Evolutionary conservation across 495 filamentous ascomycete species (phyloP).

Genomic region (Trichocladium antarcticum): DNA sequence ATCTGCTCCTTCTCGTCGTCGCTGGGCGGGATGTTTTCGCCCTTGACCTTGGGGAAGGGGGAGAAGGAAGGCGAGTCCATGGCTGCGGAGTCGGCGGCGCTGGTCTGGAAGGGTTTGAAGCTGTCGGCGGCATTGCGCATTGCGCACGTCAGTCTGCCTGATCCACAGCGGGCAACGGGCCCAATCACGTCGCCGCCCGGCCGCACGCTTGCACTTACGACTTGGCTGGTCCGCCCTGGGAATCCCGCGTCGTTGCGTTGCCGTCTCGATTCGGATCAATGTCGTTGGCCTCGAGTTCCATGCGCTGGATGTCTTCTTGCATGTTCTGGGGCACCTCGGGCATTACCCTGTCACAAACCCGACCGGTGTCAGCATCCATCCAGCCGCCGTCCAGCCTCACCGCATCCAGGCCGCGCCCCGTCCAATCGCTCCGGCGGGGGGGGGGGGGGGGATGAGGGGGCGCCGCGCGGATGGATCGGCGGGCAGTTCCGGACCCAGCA

Average conservation of each 20-base stretch:
- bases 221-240: conserved; percentile 12
- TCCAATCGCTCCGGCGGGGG: conserved; percentile 10
- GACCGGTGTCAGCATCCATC: conserved; percentile 16
- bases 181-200: conserved; percentile 5
- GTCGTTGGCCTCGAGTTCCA: conserved; percentile 67
- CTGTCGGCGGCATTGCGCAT: conserved; percentile 23
- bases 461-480: conserved; percentile 2
- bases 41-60: conserved; percentile 77
- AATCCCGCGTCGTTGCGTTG: conserved; percentile 16
- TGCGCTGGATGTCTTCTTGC: conserved; percentile 77
- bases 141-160: conserved; percentile 16
- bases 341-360: conserved; percentile 38
- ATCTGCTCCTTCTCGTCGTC: conserved; percentile 89
- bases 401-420: conserved; percentile 5
- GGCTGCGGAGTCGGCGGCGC: conserved; percentile 15
- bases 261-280: conserved; percentile 33
- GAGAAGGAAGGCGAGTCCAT: conserved; percentile 71
- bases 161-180: conserved; percentile 9
- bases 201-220: conserved; percentile 16
- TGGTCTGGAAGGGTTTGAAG: conserved; percentile 38
- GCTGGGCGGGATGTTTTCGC: conserved; percentile 83
- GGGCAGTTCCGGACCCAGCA: conserved; percentile 1
- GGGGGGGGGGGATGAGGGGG: no score
- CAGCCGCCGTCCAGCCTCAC: conserved; percentile 14
- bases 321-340: conserved; percentile 61